Evolutionary conservation across 805 yeast genomes (phyloP).

Genomic region (Pachysolen tannophilus): DNA sequence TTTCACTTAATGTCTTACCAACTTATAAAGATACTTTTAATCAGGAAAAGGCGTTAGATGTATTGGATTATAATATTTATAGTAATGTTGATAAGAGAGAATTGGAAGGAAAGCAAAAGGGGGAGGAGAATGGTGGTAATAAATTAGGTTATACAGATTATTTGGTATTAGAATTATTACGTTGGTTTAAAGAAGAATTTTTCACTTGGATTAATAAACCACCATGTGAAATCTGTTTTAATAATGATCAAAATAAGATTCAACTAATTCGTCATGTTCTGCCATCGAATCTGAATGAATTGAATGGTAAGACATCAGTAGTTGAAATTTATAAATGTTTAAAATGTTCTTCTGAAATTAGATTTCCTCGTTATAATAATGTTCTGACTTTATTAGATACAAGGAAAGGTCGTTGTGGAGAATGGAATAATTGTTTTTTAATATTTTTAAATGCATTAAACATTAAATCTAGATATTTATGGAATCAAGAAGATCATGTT

Average conservation of each 20-base stretch:
- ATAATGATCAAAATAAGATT: constrained; percentile 31
- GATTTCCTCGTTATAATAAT: constrained; percentile 75
- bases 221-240: constrained; percentile 44
- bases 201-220: constrained; percentile 81
- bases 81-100: constrained; percentile 49
- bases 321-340: constrained; percentile 62
- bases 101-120: constrained; percentile 18
- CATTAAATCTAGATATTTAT: constrained; percentile 58
- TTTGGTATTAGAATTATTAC: constrained; percentile 46
- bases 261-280: constrained; percentile 25
- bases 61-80: constrained; percentile 52
- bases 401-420: constrained; percentile 84
- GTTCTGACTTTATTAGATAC: constrained; percentile 54
- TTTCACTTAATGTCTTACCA: too few relatives aligned
- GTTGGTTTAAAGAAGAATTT: constrained; percentile 72
- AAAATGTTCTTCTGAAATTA: constrained; percentile 34
- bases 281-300: constrained; percentile 37
- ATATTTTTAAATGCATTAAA: constrained; percentile 63
- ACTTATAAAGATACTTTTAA: constrained; percentile 34
- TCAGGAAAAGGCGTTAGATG: constrained; percentile 53
- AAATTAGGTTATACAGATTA: constrained; percentile 44
- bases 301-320: constrained; percentile 40
- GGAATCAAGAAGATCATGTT: constrained; percentile 92
- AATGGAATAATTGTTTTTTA: constrained; percentile 85
- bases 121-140: constrained; percentile 7